Base-by-base conservation (phyloP, 75 land plant genomes). In the Cryptomeria japonica region DNA sequence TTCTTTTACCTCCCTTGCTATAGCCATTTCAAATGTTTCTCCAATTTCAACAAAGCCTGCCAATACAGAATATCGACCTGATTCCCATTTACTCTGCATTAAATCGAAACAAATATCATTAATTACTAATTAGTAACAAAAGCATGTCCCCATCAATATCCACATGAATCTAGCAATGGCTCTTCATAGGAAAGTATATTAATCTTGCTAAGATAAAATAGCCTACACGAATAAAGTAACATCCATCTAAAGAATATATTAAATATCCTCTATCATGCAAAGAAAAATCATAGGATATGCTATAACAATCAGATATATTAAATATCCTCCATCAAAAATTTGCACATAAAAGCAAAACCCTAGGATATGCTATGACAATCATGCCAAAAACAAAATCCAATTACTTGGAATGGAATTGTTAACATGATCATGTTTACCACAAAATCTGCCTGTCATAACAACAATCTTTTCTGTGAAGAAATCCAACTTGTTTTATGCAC, bases 31-130 rank as follows among this genome's bases (percentile, higher is more conserved):
- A 88, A 92, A 92, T 37, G 93, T 92, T 42, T 92, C 93, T 28
- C 93, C 93, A 91, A 92, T 84, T 89, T 92, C 93, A 85, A 92
- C 90, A 88, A 92, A 92, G 51, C 93, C 93, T 78, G 93, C 92
- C 82, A 92, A 77, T 68, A 91, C 58, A 46, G 93, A 92, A 83
- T 92, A 92, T 49, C 92, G 92, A 32, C 93, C 93, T 61, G 78
- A 88, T 49, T 92, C 87, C 93, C 93, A 92, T 84, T 84, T 92
- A 61, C 88, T 86, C 93, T 92, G 90, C 87, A 46, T 58, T 64
- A 51, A 88, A 56, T 49, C 41, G 18, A 64, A 36, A 6, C 55
- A 37, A 36, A 32, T 73, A 4, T 61, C 39, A 36, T 15, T 38
- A 39, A 51, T 82, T 80, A 44, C 3, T 38, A 39, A 51, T 82